These are phyloP conservation scores for Dissophora globulifera DNA, from an alignment of 192 early-diverging fungal species.

Conservation along the genomic window DNA sequence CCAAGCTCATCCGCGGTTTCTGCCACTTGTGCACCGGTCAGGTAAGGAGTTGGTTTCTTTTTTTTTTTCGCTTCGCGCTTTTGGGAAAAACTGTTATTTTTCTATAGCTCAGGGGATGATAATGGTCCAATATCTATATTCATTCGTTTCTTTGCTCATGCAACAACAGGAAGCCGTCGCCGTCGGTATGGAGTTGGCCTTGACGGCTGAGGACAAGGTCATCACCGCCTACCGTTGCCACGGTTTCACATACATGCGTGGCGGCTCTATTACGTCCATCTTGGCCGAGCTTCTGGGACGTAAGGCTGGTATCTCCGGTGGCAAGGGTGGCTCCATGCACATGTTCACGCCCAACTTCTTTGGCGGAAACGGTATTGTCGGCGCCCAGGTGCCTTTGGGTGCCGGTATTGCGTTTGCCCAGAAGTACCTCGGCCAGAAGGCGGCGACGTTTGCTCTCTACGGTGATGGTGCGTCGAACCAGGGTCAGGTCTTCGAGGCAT, in stretches of 20 bases:
- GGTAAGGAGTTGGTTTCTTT: no score
- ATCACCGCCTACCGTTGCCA: slow-evolving; percentile 99
- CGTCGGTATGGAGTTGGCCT: slow-evolving; percentile 93
- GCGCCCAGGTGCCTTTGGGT: slow-evolving; percentile 92
- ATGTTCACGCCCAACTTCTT: slow-evolving; percentile 97
- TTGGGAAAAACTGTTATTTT: no score
- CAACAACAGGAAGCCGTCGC: slow-evolving; percentile 82
- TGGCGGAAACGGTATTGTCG: slow-evolving; percentile 99
- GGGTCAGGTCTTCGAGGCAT: slow-evolving; percentile 98
- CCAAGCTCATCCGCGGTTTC: slow-evolving; percentile 97
- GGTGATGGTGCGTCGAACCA: slow-evolving; percentile 99
- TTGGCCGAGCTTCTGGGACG: slow-evolving; percentile 88
- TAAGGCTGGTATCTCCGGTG: slow-evolving; percentile 84
- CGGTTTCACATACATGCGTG: slow-evolving; percentile 94
- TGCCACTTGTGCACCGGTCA: slow-evolving; percentile 98
- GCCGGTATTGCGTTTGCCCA: slow-evolving; percentile 91
- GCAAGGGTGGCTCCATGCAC: slow-evolving; percentile 99
- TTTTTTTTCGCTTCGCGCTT: no score
- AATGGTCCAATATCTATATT: neutral
- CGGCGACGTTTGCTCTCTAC: slow-evolving; percentile 92
- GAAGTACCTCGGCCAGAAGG: slow-evolving; percentile 82
- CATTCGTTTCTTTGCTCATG: neutral
- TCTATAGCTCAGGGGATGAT: neutral
- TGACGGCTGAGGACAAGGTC: slow-evolving; percentile 87
- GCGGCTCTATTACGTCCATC: slow-evolving; percentile 70